Base-by-base conservation (phyloP, 495 filamentous ascomycete genomes). In the Daldinia concentrica region DNA sequence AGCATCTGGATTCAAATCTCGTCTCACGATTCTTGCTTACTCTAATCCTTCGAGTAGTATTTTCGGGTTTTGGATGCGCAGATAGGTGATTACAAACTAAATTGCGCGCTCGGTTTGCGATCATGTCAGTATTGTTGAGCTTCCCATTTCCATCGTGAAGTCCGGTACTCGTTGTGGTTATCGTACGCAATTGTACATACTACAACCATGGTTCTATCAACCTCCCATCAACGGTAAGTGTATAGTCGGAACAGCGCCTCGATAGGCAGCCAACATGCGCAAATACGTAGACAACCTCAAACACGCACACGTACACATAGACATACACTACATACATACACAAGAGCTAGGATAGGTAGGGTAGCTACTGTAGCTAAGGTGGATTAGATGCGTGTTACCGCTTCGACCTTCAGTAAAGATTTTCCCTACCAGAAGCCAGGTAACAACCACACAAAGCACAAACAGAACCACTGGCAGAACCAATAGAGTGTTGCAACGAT, bases 221-320 rank as follows among this genome's bases (percentile, higher is more conserved):
- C 50, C 37, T 72, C 60, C 70, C 60, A 19, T 68, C 69, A 59
- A 50, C 19, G 59, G 69, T 60, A 67, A 55, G 58, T 56, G 29
- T 58, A 41, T 34, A 66, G 27, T 57, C 64, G 70, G 70, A 41
- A 57, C 60, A 37, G 50, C 48, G 48, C 70, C 70, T 68, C 57
- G 64, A 72, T 72, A 73, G 70, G 70, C 65, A 68, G 70, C 61
- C 65, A 56, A 58, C 64, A 72, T 72, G 60, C 50, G 59, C 55
- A 71, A 15, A 52, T 62, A 50, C 50, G 58, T 62, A 62, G 51
- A n/a, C 66, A 8, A 19, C 36, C 59, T 69, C 43, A 32, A 36
- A 60, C 55, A 60, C 37, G 39, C 43, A 26, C 17, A 64, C 41
- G 54, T 15, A 56, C 34, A 37, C 56, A 54, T 32, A 39, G 41